These are phyloP conservation scores for Picocystis sp. DNA, from an alignment of 163 green algal genomes.

Conservation along the genomic window DNA sequence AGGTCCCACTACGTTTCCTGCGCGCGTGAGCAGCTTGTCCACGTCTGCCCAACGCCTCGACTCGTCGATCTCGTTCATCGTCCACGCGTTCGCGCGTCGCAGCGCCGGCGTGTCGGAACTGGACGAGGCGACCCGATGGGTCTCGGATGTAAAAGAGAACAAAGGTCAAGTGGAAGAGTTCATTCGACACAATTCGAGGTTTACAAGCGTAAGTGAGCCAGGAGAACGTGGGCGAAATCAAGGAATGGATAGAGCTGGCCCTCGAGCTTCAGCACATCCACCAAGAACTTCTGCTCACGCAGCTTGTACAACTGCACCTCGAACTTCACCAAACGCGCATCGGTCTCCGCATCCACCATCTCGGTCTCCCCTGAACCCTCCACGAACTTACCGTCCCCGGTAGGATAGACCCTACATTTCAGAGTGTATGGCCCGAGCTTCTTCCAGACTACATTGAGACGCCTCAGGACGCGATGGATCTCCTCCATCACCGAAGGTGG, in stretches of 20 bases:
- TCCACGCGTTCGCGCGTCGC: too few relatives aligned
- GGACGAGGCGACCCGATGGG: too few relatives aligned
- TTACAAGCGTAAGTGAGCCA: slow-evolving; percentile 17
- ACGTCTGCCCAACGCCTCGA: slow-evolving; percentile 46
- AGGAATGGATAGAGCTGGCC: slow-evolving; percentile 24
- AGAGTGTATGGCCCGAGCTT: slow-evolving; percentile 78
- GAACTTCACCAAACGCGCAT: slow-evolving; percentile 28
- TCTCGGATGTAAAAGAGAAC: too few relatives aligned
- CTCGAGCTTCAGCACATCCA: slow-evolving; percentile 66
- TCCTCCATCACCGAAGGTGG: slow-evolving; percentile 72
- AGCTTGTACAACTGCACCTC: slow-evolving; percentile 83
- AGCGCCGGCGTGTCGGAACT: too few relatives aligned
- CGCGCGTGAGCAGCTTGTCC: slow-evolving; percentile 50
- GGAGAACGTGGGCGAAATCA: slow-evolving; percentile 14
- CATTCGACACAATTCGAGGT: too few relatives aligned
- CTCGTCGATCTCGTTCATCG: too few relatives aligned
- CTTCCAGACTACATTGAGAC: slow-evolving; percentile 63
- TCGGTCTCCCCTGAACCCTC: neutral
- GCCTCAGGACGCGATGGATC: slow-evolving; percentile 47
- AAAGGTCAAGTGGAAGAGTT: too few relatives aligned
- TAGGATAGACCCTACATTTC: slow-evolving; percentile 42
- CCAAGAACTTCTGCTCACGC: slow-evolving; percentile 74
- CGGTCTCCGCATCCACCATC: neutral
- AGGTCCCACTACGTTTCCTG: slow-evolving; percentile 59
- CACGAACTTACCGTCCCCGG: neutral